phyloP scores from a whole-genome alignment of 2,329 filamentous ascomycete species.

The Colletotrichum brevisporum region DNA sequence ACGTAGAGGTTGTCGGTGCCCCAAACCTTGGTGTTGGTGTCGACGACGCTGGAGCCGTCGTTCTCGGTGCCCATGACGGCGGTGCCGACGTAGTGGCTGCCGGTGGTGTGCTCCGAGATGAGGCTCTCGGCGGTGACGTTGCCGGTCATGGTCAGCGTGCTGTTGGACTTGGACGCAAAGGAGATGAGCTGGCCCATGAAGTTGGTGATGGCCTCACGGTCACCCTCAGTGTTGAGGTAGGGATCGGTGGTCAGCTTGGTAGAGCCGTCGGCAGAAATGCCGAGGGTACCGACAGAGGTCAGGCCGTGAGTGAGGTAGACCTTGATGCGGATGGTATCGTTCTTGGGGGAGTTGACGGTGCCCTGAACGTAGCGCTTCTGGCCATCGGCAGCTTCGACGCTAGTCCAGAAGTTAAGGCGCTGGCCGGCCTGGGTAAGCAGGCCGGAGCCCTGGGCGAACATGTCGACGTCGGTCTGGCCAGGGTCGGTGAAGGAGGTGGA shows the following conservation, averaged over 20 bases:
- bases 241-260: conserved; percentile 59
- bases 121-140: conserved; percentile 46
- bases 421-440: conserved; percentile 60
- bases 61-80: conserved; percentile 64
- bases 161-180: conserved; percentile 45
- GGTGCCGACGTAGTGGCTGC: conserved; percentile 55
- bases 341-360: conserved; percentile 59
- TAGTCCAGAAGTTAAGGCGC: conserved; percentile 63
- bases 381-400: conserved; percentile 56
- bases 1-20: conserved; percentile 74
- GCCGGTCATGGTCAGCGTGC: conserved; percentile 42
- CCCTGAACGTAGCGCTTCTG: conserved; percentile 57
- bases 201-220: conserved; percentile 46
- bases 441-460: conserved; percentile 54
- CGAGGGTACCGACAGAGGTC: conserved; percentile 61
- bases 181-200: conserved; percentile 47
- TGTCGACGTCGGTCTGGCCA: conserved; percentile 47
- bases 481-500: conserved; percentile 42
- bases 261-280: conserved; percentile 55
- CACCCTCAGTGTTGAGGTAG: conserved; percentile 49
- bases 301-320: conserved; percentile 66
- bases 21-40: conserved; percentile 69
- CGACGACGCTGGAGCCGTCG: conserved; percentile 66
- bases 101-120: conserved; percentile 44
- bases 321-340: conserved; percentile 60